phyloP scores from a whole-genome alignment of 2,329 filamentous ascomycete species.

The Sarocladium brachiariae region DNA sequence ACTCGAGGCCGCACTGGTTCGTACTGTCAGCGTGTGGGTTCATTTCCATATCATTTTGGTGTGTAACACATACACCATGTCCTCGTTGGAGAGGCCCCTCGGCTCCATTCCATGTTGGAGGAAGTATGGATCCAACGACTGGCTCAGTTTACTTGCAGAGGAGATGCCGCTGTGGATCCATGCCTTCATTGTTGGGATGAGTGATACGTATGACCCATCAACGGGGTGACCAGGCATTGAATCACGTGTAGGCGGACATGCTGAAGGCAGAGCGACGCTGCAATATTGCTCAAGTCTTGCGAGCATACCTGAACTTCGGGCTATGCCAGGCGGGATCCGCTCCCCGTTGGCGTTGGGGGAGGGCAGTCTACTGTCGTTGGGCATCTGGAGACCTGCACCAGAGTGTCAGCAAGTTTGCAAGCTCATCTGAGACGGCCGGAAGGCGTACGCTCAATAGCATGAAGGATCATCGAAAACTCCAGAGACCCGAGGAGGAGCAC shows the following conservation, averaged over 20 bases:
- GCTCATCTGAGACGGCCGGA: neutral
- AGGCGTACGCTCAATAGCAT: neutral
- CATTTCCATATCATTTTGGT: no score
- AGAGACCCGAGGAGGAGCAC: neutral
- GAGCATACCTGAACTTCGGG: no score
- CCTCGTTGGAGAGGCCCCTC: neutral
- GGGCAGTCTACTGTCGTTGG: neutral
- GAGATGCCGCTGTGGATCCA: neutral
- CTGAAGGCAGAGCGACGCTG: neutral
- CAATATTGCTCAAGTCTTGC: neutral
- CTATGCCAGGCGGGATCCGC: no score
- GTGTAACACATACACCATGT: neutral
- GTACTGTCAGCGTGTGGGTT: neutral
- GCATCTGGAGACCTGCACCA: neutral
- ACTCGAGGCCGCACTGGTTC: neutral
- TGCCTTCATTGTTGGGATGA: slow-evolving; percentile 6
- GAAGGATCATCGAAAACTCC: neutral
- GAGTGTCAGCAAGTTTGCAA: neutral
- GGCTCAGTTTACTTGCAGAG: neutral
- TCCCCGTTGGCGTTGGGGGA: no score
- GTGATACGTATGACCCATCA: neutral
- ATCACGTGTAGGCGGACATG: neutral
- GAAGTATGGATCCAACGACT: slow-evolving; percentile 2
- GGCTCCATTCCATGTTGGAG: neutral
- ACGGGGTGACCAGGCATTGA: neutral